phyloP scores from a whole-genome alignment of 1,139 yeast species.

The Pichia sp. region DNA sequence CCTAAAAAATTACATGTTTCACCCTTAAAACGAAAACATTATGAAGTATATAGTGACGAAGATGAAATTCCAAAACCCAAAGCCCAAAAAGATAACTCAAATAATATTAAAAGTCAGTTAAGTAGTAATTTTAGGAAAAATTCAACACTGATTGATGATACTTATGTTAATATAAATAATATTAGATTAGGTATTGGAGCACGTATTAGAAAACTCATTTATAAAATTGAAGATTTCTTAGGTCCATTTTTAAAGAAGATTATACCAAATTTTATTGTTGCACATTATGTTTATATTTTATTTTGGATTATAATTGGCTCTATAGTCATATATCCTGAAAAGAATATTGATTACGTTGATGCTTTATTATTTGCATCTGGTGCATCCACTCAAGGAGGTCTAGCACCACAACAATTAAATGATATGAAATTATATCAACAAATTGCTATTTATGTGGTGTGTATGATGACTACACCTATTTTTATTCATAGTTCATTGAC shows the following conservation, averaged over 20 bases:
- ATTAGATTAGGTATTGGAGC: slow-evolving; percentile 20
- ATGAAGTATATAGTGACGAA: neutral
- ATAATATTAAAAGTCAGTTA: neutral
- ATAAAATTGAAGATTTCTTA: slow-evolving; percentile 25
- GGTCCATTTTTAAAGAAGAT: slow-evolving; percentile 47
- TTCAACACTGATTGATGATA: slow-evolving; percentile 10
- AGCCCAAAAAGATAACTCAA: neutral
- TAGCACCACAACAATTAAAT: slow-evolving; percentile 71
- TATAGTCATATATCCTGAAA: slow-evolving; percentile 67
- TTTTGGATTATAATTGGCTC: slow-evolving; percentile 56
- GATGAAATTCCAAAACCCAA: neutral
- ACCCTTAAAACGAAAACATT: no score
- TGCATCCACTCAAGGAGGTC: slow-evolving; percentile 85
- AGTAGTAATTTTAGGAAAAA: slow-evolving; percentile 5
- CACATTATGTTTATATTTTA: slow-evolving; percentile 66
- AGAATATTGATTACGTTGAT: slow-evolving; percentile 66
- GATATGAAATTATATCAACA: slow-evolving; percentile 68
- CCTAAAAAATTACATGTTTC: no score
- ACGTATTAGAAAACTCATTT: slow-evolving; percentile 24
- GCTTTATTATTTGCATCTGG: slow-evolving; percentile 71
- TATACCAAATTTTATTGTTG: slow-evolving; percentile 70
- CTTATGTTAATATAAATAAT: slow-evolving; percentile 10
- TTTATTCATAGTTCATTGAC: slow-evolving; percentile 78
- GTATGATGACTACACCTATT: slow-evolving; percentile 78
- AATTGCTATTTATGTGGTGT: slow-evolving; percentile 50